Base-by-base conservation (phyloP, 2,329 filamentous ascomycete species). In the Orbilia quercus region DNA sequence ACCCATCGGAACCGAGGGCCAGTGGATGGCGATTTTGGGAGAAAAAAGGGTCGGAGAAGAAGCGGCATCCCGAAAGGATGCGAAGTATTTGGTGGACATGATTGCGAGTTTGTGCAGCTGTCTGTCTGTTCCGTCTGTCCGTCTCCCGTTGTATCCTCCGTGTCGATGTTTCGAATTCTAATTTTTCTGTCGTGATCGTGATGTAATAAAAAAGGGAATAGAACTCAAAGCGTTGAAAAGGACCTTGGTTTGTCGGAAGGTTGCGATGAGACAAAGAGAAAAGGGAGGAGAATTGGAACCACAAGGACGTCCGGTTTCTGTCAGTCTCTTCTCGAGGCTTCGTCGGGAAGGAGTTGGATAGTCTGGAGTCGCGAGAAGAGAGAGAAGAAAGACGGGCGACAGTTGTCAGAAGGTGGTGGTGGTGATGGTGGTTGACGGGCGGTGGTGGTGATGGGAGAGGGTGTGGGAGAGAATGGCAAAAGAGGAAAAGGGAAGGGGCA, bases 1-100 rank as follows among this genome's bases (percentile, higher is more conserved):
- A 22, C 75, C 71, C 66, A 71, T 71, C 40, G 76, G 75, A 34
- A 78, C 75, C 44, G 76, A 74, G 11, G 76, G 76, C 77, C 77
- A 78, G 42, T 76, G 76, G 51, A 77, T 66, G 54, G 72, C 65
- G 44, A 70, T 65, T 55, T 75, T 65, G 9, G 71, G 64, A 50
- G 66, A 70, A 58, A 71, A 71, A 18, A 71, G 31, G n/a, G 66
- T 71, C 50, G 66, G 66, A 55, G 66, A 71, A 12, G 66, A 63
- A 18, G 58, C 58, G 14, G 66, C 66, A 71, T 71, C 66, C 23
- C 54, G 40, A 42, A 71, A 71, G 50, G 66, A 71, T 58, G 66
- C 66, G 22, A 71, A 71, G 34, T 71, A 71, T 63, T 71, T 71
- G 44, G 66, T 58, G 16, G 47, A 47, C 66, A 71, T 71, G 54